Conservation (phyloP, 495 filamentous ascomycete species). For the Aspergillus haitiensis region DNA sequence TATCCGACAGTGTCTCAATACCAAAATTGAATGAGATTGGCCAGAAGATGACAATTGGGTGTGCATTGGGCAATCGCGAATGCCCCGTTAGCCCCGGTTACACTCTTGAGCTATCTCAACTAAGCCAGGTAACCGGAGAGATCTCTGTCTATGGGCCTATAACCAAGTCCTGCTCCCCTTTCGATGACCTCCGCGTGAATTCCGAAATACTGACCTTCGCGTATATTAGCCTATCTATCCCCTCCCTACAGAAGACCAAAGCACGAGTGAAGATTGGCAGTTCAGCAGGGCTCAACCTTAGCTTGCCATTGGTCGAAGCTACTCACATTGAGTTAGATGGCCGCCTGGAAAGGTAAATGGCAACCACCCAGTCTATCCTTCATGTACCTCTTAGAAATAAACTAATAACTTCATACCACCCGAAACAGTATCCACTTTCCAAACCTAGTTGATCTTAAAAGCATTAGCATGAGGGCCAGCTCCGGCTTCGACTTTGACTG, state of each 20-base stretch:
- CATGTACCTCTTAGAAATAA: background rate
- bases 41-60: background rate
- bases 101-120: background rate
- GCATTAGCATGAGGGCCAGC: background rate
- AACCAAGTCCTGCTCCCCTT: background rate
- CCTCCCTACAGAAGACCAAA: background rate
- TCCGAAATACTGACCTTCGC: background rate
- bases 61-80: background rate
- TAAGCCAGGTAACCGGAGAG: background rate
- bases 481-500: background rate
- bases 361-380: background rate
- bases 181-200: background rate
- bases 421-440: background rate
- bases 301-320: background rate
- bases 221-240: background rate
- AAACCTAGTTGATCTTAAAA: background rate
- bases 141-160: background rate
- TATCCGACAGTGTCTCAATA: background rate
- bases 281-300: background rate
- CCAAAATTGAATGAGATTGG: background rate
- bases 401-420: background rate
- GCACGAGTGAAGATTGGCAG: background rate
- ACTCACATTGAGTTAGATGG: background rate
- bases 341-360: background rate
- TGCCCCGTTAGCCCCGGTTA: background rate